Evolutionary conservation across 1,284 basidiomycete species (phyloP).

Genomic region (Vanrija pseudolonga): DNA sequence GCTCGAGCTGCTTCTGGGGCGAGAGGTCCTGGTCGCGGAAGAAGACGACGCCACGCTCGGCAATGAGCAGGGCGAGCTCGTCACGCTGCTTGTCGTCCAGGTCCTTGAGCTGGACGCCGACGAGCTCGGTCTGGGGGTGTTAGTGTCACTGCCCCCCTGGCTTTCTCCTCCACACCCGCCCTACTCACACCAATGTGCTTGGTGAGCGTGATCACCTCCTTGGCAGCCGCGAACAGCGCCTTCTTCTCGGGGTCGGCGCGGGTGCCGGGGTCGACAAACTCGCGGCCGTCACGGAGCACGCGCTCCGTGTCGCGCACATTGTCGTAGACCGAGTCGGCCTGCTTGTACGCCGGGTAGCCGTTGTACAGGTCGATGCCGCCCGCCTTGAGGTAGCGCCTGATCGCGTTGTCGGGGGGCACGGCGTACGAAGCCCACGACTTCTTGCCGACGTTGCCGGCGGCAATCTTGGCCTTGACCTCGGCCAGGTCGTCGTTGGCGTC

Average conservation of each 20-base stretch:
- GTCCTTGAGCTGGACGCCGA: slow-evolving; percentile 33
- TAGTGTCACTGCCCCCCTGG: neutral
- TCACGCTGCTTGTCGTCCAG: slow-evolving; percentile 37
- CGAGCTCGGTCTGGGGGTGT: slow-evolving; percentile 26
- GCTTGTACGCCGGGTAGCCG: slow-evolving; percentile 38
- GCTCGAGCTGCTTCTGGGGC: slow-evolving; percentile 23
- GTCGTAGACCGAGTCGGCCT: slow-evolving; percentile 32
- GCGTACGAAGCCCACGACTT: slow-evolving; percentile 10
- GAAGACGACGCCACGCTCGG: slow-evolving; percentile 37
- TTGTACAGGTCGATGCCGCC: slow-evolving; percentile 33
- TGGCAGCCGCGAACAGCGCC: slow-evolving; percentile 37
- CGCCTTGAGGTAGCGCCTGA: slow-evolving; percentile 33
- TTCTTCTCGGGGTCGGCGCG: slow-evolving; percentile 44
- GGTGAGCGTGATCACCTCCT: slow-evolving; percentile 29
- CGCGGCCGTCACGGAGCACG: slow-evolving; percentile 16
- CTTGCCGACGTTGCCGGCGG: slow-evolving; percentile 10
- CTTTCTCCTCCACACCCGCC: neutral
- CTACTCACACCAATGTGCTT: slow-evolving; percentile 28
- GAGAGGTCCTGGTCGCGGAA: slow-evolving; percentile 33
- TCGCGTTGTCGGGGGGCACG: slow-evolving; percentile 34
- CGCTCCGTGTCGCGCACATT: slow-evolving; percentile 34
- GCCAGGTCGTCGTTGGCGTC: slow-evolving; percentile 15
- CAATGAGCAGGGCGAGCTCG: slow-evolving; percentile 35
- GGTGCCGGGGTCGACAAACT: slow-evolving; percentile 32
- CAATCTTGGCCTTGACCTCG: slow-evolving; percentile 21